Conservation (phyloP, 2,329 filamentous ascomycete species). For the Fusarium citri region DNA sequence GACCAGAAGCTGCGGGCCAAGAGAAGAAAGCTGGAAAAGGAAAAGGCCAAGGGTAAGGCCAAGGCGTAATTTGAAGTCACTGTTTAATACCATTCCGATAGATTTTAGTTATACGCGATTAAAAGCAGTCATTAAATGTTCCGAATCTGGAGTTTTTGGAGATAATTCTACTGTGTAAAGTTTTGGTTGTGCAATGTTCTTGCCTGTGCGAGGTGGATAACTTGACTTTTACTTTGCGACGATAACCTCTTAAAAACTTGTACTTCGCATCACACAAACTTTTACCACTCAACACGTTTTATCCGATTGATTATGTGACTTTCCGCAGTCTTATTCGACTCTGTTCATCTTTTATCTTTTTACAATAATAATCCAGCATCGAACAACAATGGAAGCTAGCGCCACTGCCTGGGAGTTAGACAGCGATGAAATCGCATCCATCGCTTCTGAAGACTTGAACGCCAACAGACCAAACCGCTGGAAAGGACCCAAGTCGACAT, state of each 20-base stretch:
- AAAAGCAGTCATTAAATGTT: slow-evolving; percentile 31
- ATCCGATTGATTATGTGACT: neutral
- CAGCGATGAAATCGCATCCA: slow-evolving; percentile 60
- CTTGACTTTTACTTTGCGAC: slow-evolving; percentile 1
- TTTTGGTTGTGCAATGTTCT: slow-evolving; percentile 1
- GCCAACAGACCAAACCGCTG: slow-evolving; percentile 76
- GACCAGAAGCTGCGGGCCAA: slow-evolving; percentile 88
- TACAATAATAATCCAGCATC: neutral
- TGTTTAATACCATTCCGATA: slow-evolving; percentile 49
- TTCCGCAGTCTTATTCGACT: neutral
- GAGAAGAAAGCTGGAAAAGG: slow-evolving; percentile 88
- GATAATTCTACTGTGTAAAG: neutral
- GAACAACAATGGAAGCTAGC: slow-evolving; percentile 37
- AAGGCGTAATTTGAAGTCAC: slow-evolving; percentile 51
- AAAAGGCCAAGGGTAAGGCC: slow-evolving; percentile 57
- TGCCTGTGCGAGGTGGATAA: slow-evolving; percentile 18
- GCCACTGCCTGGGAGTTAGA: slow-evolving; percentile 56
- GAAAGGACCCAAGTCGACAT: slow-evolving; percentile 73
- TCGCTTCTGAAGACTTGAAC: slow-evolving; percentile 60
- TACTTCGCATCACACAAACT: slow-evolving; percentile 26
- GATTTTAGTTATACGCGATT: slow-evolving; percentile 44
- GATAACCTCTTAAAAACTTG: slow-evolving; percentile 26
- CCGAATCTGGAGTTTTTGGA: neutral
- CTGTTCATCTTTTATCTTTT: neutral
- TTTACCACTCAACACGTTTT: neutral